Evolutionary conservation across 2,329 filamentous ascomycete species (phyloP).

Genomic region (Colletotrichum musicola): DNA sequence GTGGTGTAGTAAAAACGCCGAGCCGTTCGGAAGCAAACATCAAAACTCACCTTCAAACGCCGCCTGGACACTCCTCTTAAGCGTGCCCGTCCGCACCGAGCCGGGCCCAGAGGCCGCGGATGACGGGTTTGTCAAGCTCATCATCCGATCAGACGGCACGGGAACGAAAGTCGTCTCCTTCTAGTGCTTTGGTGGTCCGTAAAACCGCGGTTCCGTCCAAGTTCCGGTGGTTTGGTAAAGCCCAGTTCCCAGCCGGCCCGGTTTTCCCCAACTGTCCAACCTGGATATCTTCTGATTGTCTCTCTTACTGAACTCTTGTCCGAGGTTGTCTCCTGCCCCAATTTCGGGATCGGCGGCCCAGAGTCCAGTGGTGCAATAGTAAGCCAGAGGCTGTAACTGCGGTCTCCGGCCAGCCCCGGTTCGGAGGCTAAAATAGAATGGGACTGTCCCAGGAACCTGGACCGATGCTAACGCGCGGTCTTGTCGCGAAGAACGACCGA

Average conservation of each 20-base stretch:
- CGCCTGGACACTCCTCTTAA: constrained; percentile 71
- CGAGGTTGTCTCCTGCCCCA: constrained; percentile 1
- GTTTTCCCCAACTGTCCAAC: constrained; percentile 10
- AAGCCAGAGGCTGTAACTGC: too few relatives aligned
- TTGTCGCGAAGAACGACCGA: constrained; percentile 7
- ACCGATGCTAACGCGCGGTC: constrained; percentile 7
- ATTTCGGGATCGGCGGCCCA: constrained; percentile 2
- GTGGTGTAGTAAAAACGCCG: neutral
- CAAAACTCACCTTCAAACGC: constrained; percentile 69
- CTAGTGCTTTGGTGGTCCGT: constrained; percentile 20
- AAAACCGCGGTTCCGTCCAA: neutral
- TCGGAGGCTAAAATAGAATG: constrained; percentile 14
- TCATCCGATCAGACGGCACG: constrained; percentile 42
- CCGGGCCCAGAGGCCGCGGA: constrained; percentile 63
- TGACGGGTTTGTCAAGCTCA: constrained; percentile 68
- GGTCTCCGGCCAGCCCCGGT: neutral
- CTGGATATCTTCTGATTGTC: neutral
- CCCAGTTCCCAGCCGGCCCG: constrained; percentile 8
- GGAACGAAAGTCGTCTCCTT: constrained; percentile 13
- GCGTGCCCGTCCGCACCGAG: constrained; percentile 56
- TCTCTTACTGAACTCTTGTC: constrained; percentile 4
- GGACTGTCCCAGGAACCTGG: constrained; percentile 28
- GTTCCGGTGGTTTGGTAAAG: constrained; percentile 7
- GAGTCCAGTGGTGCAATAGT: constrained; percentile 1
- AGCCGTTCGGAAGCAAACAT: constrained; percentile 28